Percentiles rank a stretch among this genome's conserved stretches.
Conservation (phyloP, 2,329 filamentous ascomycete genomes). For the Aspergillus ochraceoroseus region DNA sequence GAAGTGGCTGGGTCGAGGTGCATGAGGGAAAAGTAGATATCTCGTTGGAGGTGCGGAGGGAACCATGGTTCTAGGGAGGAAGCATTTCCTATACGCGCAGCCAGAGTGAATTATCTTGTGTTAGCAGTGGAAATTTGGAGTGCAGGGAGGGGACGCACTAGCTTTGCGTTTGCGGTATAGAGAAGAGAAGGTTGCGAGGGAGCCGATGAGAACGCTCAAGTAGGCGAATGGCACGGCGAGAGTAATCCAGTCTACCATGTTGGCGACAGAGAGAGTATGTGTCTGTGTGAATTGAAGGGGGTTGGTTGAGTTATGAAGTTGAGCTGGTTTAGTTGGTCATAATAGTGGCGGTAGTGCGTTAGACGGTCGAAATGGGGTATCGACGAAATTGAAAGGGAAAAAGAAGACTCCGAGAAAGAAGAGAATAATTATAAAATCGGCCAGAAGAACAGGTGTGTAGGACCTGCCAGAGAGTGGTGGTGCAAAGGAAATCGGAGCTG, state of each 20-base stretch:
- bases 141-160: constrained; percentile 49
- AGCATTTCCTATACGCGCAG: constrained; percentile 60
- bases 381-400: not conserved
- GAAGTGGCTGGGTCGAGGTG: constrained; percentile 59
- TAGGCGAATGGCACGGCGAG: constrained; percentile 86
- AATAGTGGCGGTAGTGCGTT: constrained; percentile 13
- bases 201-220: constrained; percentile 77
- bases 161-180: constrained; percentile 92
- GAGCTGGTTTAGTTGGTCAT: constrained; percentile 10
- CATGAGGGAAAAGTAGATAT: constrained; percentile 88
- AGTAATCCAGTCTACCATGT: constrained; percentile 70
- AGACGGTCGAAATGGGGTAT: constrained; percentile 3
- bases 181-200: constrained; percentile 83
- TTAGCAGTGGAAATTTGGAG: constrained; percentile 4
- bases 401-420: not conserved
- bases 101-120: not conserved
- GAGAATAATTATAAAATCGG: too few relatives aligned
- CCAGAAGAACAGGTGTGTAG: too few relatives aligned
- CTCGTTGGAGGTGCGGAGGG: constrained; percentile 79
- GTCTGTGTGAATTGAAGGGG: constrained; percentile 23
- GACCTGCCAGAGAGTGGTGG: too few relatives aligned
- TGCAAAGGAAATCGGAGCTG: too few relatives aligned
- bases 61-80: constrained; percentile 93
- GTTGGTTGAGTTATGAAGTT: not conserved
- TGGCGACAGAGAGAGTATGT: constrained; percentile 13